Base-by-base conservation (phyloP, 2,329 filamentous ascomycete genomes). In the Fusarium oligoseptatum region DNA sequence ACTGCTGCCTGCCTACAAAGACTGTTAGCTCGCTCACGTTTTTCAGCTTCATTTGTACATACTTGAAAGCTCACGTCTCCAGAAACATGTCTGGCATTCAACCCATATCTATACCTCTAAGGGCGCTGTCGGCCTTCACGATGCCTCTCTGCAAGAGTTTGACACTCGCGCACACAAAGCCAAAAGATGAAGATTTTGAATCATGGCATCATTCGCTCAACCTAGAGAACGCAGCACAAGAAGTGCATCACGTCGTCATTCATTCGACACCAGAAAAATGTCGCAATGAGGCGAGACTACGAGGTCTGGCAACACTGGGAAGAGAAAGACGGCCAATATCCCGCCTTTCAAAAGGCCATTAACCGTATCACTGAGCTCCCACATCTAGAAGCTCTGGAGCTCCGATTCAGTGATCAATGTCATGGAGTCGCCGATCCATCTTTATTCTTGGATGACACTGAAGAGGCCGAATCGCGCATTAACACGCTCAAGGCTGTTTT, bases 301-400 rank as follows among this genome's bases (percentile, higher is more conserved):
- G 1, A 20, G 10, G 50, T 55, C 50, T 57, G 52, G 32, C 36
- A 29, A 17, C 15, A 7, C 6, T 58, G 56, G 56, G 36, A 58
- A 5, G 34, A 58, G 14, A 58, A 41, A 6, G 56, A 20, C 6
- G 50, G 56, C 10, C 15, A n/a, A 24, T 27, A 39, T 39, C 34
- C n/a, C 14, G 63, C 63, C 9, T 60, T 65, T 32, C 14, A 24
- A 29, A 14, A 27, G 3, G 52, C 63, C 14, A 3, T 65, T 29
- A 32, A 32, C n/a, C 63, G 63, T 22, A 60, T 65, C 37, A 24
- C 63, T 15, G 52, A 65, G 20, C 39, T 65, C 10, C 39, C 63
- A 12, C 15, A 60, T 5, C 52, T 65, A 9, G 17, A 60, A 6
- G 55, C 63, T 3, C 14, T 65, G 32, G 22, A 60, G 7, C n/a